Evolutionary conservation across 2,329 filamentous ascomycete species (phyloP).

Genomic region (Aspergillus quadrilineatus): DNA sequence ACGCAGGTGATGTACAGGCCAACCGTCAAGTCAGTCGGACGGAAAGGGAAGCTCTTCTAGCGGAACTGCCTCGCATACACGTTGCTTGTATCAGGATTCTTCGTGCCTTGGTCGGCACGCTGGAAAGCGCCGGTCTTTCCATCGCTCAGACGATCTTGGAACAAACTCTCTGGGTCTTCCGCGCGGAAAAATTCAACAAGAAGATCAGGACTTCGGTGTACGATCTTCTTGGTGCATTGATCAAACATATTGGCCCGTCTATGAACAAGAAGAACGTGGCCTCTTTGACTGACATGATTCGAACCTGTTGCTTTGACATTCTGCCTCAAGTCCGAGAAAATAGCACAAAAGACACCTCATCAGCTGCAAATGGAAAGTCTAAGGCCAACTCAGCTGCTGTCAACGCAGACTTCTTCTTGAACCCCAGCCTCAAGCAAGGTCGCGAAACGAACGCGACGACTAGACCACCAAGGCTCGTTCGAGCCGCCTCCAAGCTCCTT

Average conservation of each 20-base stretch:
- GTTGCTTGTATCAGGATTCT: constrained; percentile 66
- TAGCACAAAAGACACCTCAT: constrained; percentile 26
- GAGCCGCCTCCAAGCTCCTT: constrained; percentile 63
- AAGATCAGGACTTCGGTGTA: constrained; percentile 64
- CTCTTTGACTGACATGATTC: constrained; percentile 62
- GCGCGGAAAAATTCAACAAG: constrained; percentile 49
- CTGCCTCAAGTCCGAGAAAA: constrained; percentile 52
- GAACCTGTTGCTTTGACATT: constrained; percentile 72
- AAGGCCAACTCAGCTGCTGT: constrained; percentile 35
- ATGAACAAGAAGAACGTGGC: constrained; percentile 66
- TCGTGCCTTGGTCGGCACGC: constrained; percentile 55
- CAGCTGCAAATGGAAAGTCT: constrained; percentile 43
- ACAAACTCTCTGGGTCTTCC: constrained; percentile 70
- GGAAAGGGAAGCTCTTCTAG: constrained; percentile 77
- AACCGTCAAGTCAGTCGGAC: constrained; percentile 74
- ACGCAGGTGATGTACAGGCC: constrained; percentile 54
- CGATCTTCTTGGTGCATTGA: constrained; percentile 54
- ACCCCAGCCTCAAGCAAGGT: constrained; percentile 39
- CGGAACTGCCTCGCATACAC: constrained; percentile 71
- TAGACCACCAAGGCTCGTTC: constrained; percentile 46
- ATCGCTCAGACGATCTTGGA: constrained; percentile 66
- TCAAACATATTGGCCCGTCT: constrained; percentile 63
- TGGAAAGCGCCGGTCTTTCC: constrained; percentile 59
- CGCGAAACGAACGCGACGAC: constrained; percentile 20
- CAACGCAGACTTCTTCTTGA: constrained; percentile 73